These are phyloP conservation scores for Pseudozyma tsukubaensis DNA, from an alignment of 1,284 basidiomycete species.

Conservation along the genomic window DNA sequence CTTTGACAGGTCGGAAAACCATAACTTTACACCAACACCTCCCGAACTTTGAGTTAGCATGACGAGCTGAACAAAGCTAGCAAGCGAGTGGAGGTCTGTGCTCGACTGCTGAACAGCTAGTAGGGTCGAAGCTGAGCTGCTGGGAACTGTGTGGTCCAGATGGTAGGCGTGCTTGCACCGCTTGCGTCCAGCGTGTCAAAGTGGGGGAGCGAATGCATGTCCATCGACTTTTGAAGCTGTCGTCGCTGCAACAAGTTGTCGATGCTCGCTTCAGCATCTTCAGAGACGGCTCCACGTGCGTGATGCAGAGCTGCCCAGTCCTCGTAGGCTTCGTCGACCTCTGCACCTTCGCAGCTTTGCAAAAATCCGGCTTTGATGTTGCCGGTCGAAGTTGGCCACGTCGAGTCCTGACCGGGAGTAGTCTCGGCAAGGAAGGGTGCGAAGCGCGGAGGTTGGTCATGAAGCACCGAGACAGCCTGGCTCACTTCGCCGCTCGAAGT, in stretches of 20 bases:
- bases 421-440: conserved; percentile 26
- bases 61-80: background rate
- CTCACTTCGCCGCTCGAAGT: conserved; percentile 46
- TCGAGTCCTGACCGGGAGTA: background rate
- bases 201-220: conserved; percentile 17
- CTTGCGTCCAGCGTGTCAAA: conserved; percentile 26
- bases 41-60: background rate
- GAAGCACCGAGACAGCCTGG: conserved; percentile 36
- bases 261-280: conserved; percentile 41
- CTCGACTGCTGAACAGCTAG: background rate
- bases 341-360: conserved; percentile 3
- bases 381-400: background rate
- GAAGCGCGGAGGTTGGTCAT: conserved; percentile 38
- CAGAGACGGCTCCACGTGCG: conserved; percentile 32
- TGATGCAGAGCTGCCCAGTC: conserved; percentile 51
- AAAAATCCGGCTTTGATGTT: background rate
- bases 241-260: conserved; percentile 28
- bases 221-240: conserved; percentile 23
- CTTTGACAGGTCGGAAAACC: background rate
- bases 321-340: conserved; percentile 40
- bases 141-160: conserved; percentile 46
- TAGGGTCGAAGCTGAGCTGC: conserved; percentile 50
- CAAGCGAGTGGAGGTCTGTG: background rate
- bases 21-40: conserved; percentile 5
- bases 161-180: conserved; percentile 34